These are phyloP conservation scores for Fusarium luffae DNA, from an alignment of 2,329 filamentous ascomycete species.

Conservation along the genomic window DNA sequence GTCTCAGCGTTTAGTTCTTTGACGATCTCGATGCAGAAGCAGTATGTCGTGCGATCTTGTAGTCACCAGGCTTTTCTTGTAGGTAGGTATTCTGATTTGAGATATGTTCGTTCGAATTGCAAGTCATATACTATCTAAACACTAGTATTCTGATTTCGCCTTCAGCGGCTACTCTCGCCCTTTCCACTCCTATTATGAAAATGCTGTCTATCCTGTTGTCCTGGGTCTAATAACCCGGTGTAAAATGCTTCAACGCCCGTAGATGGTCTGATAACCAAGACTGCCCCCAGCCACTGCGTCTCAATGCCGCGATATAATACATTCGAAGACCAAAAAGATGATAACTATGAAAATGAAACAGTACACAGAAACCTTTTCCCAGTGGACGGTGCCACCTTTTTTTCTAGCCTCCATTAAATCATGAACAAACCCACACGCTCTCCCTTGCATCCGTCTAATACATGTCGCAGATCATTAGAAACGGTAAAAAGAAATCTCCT, in stretches of 20 bases:
- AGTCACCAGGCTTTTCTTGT: neutral
- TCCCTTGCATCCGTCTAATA: slow-evolving; percentile 36
- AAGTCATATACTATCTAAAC: slow-evolving; percentile 29
- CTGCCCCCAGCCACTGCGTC: slow-evolving; percentile 16
- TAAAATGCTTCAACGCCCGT: slow-evolving; percentile 24
- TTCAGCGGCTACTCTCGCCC: slow-evolving; percentile 26
- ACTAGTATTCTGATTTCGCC: slow-evolving; percentile 29
- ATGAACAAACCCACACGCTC: slow-evolving; percentile 30
- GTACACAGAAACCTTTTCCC: slow-evolving; percentile 17
- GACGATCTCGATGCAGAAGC: too few species aligned
- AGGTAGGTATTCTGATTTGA: neutral
- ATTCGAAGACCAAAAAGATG: slow-evolving; percentile 7
- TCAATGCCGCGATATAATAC: slow-evolving; percentile 3
- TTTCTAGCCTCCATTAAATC: slow-evolving; percentile 23
- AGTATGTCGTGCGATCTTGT: too few species aligned
- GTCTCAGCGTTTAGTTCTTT: neutral
- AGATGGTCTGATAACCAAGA: slow-evolving; percentile 41
- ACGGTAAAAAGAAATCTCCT: slow-evolving; percentile 25
- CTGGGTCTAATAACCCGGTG: slow-evolving; percentile 39
- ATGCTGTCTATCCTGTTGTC: slow-evolving; percentile 22
- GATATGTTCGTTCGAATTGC: slow-evolving; percentile 10
- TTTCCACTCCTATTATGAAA: slow-evolving; percentile 11
- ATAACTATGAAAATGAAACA: slow-evolving; percentile 30
- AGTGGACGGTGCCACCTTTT: slow-evolving; percentile 28
- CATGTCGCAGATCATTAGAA: slow-evolving; percentile 33